phyloP scores from a whole-genome alignment of 2,329 filamentous ascomycete species.

The Lecanosticta acicola region DNA sequence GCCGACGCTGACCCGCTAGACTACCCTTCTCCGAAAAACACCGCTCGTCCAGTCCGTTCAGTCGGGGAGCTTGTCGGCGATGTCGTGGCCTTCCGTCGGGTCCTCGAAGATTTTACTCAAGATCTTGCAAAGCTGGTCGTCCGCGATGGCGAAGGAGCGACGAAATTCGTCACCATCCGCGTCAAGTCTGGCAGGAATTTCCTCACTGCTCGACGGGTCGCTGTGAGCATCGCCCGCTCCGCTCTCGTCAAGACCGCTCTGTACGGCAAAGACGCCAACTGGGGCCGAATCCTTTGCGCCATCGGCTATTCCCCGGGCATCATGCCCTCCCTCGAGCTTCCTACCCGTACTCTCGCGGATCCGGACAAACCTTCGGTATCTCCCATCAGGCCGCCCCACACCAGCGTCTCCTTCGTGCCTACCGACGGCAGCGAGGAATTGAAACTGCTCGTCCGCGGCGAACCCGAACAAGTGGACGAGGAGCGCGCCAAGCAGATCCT shows the following conservation, averaged over 20 bases:
- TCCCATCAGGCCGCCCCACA: no score
- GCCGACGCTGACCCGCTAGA: slow-evolving; percentile 6
- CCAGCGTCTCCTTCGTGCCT: slow-evolving; percentile 73
- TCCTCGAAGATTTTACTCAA: slow-evolving; percentile 71
- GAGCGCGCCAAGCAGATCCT: slow-evolving; percentile 69
- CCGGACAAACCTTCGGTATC: no score
- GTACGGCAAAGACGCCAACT: slow-evolving; percentile 96
- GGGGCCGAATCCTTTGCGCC: slow-evolving; percentile 93
- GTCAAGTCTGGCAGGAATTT: slow-evolving; percentile 43
- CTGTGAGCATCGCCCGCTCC: slow-evolving; percentile 80
- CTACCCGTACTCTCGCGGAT: no score
- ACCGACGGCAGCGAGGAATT: slow-evolving; percentile 70
- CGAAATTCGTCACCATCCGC: slow-evolving; percentile 92
- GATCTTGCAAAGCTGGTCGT: slow-evolving; percentile 90
- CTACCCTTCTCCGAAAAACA: neutral
- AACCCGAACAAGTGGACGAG: slow-evolving; percentile 76
- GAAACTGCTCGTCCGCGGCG: slow-evolving; percentile 70
- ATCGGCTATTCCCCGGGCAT: slow-evolving; percentile 73
- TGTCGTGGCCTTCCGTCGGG: slow-evolving; percentile 37
- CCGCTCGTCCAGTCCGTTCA: no score
- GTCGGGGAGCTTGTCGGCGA: neutral
- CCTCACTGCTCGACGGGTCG: slow-evolving; percentile 64
- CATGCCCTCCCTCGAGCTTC: no score
- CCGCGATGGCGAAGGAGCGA: slow-evolving; percentile 92
- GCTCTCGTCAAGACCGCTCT: slow-evolving; percentile 95